A percentile compares a stretch with the other conserved stretches of the same genome.
Conservation (phyloP, 1,139 yeast genomes). For the Ogataea hybrid region DNA sequence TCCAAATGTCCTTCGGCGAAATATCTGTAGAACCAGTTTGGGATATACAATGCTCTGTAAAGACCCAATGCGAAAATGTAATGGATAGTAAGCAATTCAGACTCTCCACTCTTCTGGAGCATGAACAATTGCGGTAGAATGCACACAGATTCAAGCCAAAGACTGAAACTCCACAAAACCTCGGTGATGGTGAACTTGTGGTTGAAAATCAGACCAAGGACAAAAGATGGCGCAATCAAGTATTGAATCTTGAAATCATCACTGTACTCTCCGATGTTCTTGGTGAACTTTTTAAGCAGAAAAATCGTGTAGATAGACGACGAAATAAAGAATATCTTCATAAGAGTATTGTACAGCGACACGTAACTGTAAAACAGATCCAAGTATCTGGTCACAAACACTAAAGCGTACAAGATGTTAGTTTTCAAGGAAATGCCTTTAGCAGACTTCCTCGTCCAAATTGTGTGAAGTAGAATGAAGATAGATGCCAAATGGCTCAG, state of each 20-base stretch:
- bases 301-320: conserved; percentile 76
- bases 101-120: conserved; percentile 87
- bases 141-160: conserved; percentile 90
- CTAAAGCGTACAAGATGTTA: conserved; percentile 74
- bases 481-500: conserved; percentile 81
- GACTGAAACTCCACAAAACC: conserved; percentile 69
- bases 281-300: conserved; percentile 62
- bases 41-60: conserved; percentile 84
- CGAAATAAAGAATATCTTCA: conserved; percentile 78
- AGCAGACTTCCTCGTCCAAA: conserved; percentile 62
- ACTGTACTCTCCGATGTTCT: conserved; percentile 44
- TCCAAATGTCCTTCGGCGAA: conserved; percentile 66
- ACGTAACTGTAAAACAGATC: conserved; percentile 60
- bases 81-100: conserved; percentile 83
- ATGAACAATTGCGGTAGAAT: conserved; percentile 89
- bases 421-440: conserved; percentile 89
- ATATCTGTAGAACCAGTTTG: conserved; percentile 94
- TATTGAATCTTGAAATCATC: conserved; percentile 81
- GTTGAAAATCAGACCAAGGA: conserved; percentile 65
- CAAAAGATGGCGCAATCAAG: conserved; percentile 59
- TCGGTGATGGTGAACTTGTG: conserved; percentile 62
- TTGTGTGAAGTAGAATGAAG: conserved; percentile 69
- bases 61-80: conserved; percentile 91
- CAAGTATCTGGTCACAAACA: conserved; percentile 76
- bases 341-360: conserved; percentile 71